Base-by-base conservation (phyloP, 1,139 yeast genomes). In the Diutina pseudorugosa region DNA sequence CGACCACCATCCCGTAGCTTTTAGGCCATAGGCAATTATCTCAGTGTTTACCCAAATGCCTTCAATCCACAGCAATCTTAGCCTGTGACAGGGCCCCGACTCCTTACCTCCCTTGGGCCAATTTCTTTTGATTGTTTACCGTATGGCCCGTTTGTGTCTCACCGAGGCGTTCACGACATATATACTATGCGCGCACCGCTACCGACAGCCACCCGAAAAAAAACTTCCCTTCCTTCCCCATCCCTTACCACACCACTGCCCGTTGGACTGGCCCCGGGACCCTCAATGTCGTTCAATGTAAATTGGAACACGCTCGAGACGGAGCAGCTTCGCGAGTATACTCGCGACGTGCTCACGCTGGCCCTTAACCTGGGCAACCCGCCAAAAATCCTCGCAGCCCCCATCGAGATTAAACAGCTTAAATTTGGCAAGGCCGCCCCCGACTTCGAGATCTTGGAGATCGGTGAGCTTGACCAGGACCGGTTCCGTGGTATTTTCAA, bases 401-500 rank as follows among this genome's bases (percentile, higher is more conserved):
- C 77, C 53, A 87, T 89, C 56, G 71, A 73, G 51, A 89, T 89
- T 54, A 77, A 83, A 55, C 93, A 87, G 58, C 74, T 89, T 51
- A 79, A 83, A 59, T 83, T 89, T 67, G 96, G 96, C 8, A 77
- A 82, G 54, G 76, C 76, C 52, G 83, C 95, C 1, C 96, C 96
- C 0, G 75, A 76, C 54, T 80, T 88, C 57, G 96, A 88, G 65
- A 85, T 89, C 44, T 70, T 88, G 55, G 96, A 88, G 62, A 85
- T 88, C 57, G 96, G 96, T 1, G 96, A 88, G 63, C 68, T 89
- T 51, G 95, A 85, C 12, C 76, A 73, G 40, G 95, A 88, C 65
- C 69, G 89, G 57, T 89, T 88, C 62, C 72, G 95, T 54, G 96
- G 96, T 1, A 88, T 88, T 36, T 89, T 88, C 71, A 87, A 88